A percentile compares a stretch with the other conserved stretches of the same genome.
These are phyloP conservation scores for Septoria petroselini DNA, from an alignment of 2,329 filamentous ascomycete genomes.

Conservation along the genomic window DNA sequence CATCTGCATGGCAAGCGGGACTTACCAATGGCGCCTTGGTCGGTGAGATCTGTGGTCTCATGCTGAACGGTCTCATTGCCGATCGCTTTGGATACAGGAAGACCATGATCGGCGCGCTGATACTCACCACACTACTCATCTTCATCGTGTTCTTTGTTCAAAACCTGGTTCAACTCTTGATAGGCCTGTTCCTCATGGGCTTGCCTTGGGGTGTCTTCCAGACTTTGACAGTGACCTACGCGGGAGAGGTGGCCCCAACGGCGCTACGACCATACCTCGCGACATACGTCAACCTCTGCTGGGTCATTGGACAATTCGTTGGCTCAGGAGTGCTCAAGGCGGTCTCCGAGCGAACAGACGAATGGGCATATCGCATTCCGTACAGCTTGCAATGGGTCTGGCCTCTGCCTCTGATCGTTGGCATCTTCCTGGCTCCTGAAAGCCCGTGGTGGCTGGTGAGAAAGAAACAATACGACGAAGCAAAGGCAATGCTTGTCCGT, in stretches of 20 bases:
- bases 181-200: conserved; percentile 45
- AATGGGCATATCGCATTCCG: conserved; percentile 44
- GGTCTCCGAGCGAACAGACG: conserved; percentile 32
- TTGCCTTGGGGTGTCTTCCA: conserved; percentile 37
- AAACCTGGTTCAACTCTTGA: conserved; percentile 31
- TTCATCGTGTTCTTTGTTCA: conserved; percentile 44
- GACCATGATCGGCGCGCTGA: conserved; percentile 59
- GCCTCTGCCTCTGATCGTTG: conserved; percentile 37
- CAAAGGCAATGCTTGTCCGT: conserved; percentile 26
- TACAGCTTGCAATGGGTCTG: conserved; percentile 52
- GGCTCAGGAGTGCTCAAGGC: conserved; percentile 39
- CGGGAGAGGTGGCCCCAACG: conserved; percentile 41
- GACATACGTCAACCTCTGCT: conserved; percentile 40
- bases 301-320: conserved; percentile 43
- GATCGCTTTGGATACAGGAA: conserved; percentile 46
- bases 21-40: conserved; percentile 54
- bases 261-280: conserved; percentile 21
- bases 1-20: conserved; percentile 57
- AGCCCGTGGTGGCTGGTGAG: conserved; percentile 36
- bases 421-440: conserved; percentile 32
- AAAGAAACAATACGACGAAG: conserved; percentile 31
- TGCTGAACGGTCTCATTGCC: conserved; percentile 65
- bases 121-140: conserved; percentile 55
- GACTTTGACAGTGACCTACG: conserved; percentile 40
- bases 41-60: conserved; percentile 60